phyloP scores from a whole-genome alignment of 2,329 filamentous ascomycete genomes.

The Metarhizium rileyi region DNA sequence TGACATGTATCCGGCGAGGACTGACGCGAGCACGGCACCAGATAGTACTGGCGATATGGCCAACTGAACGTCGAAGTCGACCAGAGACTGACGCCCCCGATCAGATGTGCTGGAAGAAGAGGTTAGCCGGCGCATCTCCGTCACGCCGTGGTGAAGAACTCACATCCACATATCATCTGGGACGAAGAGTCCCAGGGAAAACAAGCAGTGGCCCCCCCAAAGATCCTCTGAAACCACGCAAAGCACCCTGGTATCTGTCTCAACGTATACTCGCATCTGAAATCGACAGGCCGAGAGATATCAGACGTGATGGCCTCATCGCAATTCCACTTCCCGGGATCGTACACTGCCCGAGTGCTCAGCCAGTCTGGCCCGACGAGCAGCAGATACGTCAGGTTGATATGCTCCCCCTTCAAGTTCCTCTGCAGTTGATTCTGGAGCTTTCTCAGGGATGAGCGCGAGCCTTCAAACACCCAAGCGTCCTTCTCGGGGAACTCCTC shows the following conservation, averaged over 20 bases:
- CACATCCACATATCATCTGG: neutral
- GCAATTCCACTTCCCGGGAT: slow-evolving; percentile 15
- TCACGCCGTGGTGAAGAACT: no score
- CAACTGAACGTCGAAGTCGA: neutral
- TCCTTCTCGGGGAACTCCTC: slow-evolving; percentile 11
- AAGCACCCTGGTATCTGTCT: slow-evolving; percentile 13
- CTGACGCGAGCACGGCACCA: neutral
- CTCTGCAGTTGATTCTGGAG: slow-evolving; percentile 10
- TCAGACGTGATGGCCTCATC: slow-evolving; percentile 16
- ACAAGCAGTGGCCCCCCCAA: neutral
- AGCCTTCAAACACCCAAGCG: slow-evolving; percentile 16
- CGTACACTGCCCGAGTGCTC: slow-evolving; percentile 2
- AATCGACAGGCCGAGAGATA: slow-evolving; percentile 15
- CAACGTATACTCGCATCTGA: slow-evolving; percentile 14
- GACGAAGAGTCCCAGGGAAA: neutral
- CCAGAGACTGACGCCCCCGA: neutral
- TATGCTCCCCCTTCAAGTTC: neutral
- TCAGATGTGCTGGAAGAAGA: neutral
- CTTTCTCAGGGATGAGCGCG: slow-evolving; percentile 9
- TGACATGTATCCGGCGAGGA: neutral
- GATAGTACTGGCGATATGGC: neutral
- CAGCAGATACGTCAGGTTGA: slow-evolving; percentile 15
- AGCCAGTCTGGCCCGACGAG: slow-evolving; percentile 17
- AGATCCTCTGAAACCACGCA: slow-evolving; percentile 7
- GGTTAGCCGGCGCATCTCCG: neutral